Evolutionary conservation across 352 stramenopile genomes (phyloP), one percentile per base, ranked within the genome.

Genomic region (Lagenidium sp.): DNA sequence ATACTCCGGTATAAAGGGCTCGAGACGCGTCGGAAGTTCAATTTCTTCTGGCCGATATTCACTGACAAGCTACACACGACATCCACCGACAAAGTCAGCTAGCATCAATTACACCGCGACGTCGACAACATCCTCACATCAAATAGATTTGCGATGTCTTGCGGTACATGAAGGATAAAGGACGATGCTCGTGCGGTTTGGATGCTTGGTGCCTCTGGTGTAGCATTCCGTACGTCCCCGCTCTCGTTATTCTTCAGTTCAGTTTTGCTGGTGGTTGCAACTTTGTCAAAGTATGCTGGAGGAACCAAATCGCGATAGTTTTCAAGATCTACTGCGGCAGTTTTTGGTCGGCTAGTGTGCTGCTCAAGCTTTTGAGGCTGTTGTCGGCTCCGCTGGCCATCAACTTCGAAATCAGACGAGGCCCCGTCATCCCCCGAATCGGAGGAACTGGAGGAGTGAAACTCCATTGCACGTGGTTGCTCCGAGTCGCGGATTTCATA

Each of bases 1-100:
- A 48, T 89, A 97, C 19, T 95, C 82, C 1, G 94, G 94, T 10
- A 98, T 66, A 43, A 98, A 98, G 16, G 84, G 91, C 56, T 97
- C 85, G 6, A 98, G 59, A 29, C 65, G 63, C n/a, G 83, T 95
- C 23, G 85, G 70, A 28, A 98, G 76, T 4, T 97, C 88, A 6
- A 95, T 50, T 4, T 89, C 68, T 36, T 97, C 84, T 3, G 91
- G 85, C 18, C 77, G 83, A 58, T 96, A 98, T 0, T 56, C 63
- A 15, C 82, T 68, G 37, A 92, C 77, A 54, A 77, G 71, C 67
- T 88, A 46, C 22, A 76, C 3, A 18, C 4, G 20, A 43, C 8
- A 24, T n/a, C n/a, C n/a, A n/a, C n/a, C n/a, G n/a, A n/a, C n/a
- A n/a, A n/a, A n/a, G n/a, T n/a, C 4, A 31, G 42, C 12, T 42